Percentiles rank a stretch among this genome's conserved stretches.
Evolutionary conservation across 257 asterid genomes (phyloP).

Genomic region (Przewalskia tangutica): DNA sequence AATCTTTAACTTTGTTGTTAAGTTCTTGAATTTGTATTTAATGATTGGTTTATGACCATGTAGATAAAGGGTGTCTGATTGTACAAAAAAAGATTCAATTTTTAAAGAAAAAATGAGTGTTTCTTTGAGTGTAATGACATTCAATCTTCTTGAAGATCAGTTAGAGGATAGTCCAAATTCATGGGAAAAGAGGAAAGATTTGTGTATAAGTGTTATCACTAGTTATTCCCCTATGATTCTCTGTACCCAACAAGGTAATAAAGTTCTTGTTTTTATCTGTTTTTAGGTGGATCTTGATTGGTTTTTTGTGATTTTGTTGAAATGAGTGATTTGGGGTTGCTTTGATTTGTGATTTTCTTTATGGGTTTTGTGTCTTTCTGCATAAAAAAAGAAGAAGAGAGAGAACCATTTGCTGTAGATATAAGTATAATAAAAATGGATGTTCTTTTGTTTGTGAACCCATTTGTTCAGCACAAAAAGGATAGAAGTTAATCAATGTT

Average conservation of each 20-base stretch:
- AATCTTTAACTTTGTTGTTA: background rate
- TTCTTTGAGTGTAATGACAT: constrained; percentile 77
- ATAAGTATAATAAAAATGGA: background rate
- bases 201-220: constrained; percentile 78
- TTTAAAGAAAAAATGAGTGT: constrained; percentile 54
- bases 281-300: constrained; percentile 12
- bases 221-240: constrained; percentile 86
- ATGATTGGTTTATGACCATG: constrained; percentile 4
- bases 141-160: constrained; percentile 94
- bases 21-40: background rate
- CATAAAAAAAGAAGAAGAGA: no score
- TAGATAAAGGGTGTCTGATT: constrained; percentile 1
- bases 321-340: constrained; percentile 36
- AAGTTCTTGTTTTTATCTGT: background rate
- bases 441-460: no score
- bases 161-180: constrained; percentile 70
- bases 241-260: constrained; percentile 88
- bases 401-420: no score
- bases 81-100: background rate
- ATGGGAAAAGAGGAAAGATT: constrained; percentile 92
- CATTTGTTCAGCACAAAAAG: no score
- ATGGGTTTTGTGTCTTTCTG: constrained; percentile 11
- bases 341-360: constrained; percentile 11
- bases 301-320: constrained; percentile 8
- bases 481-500: no score